Base-by-base conservation (phyloP, 2,329 filamentous ascomycete genomes). In the Pseudophaeomoniella oleicola region DNA sequence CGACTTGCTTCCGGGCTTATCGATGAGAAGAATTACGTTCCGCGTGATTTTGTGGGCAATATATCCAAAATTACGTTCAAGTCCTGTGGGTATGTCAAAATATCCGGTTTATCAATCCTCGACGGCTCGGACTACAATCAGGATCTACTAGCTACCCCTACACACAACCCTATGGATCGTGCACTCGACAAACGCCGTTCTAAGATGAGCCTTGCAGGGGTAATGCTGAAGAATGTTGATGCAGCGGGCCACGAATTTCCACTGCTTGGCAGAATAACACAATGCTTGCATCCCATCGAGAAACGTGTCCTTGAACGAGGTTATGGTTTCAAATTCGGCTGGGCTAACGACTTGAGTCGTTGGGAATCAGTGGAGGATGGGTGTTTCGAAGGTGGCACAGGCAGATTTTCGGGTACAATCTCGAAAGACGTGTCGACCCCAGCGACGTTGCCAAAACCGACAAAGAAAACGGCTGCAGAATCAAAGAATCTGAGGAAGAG, bases 71-170 rank as follows among this genome's bases (percentile, higher is more conserved):
- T 78, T 18, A 59, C 63, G 1, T 67, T 79, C 53, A 66, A 65
- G 19, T 78, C 72, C 0, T 79, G 75, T 48, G 75, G 75, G 35
- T 79, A 79, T 46, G 69, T 66, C 19, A 51, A 55, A 32, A 45
- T 50, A 15, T 30, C 38, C 3, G 5, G 32, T 32, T n/a, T n/a
- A n/a, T n/a, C n/a, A n/a, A 30, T 34, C 4, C 49, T 78, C 2
- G 54, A 59, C 13, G 18, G 42, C 0, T 37, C 48, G 1, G 49
- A 49, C 16, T 51, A 64, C 32, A 55, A 63, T 38, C 57, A 63
- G 6, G 51, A 56, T 35, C 43, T 42, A 16, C 47, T 63, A 5
- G 38, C 44, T 32, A 34, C 41, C 16, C 33, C 44, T 62, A 16
- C 34, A 16, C 5, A 30, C 37, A 17, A 18, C 12, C 39, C 39